Percentiles rank a stretch among this genome's conserved stretches.
phyloP scores from a whole-genome alignment of 1,139 yeast genomes.

The Hyphopichia pseudoburtonii region DNA sequence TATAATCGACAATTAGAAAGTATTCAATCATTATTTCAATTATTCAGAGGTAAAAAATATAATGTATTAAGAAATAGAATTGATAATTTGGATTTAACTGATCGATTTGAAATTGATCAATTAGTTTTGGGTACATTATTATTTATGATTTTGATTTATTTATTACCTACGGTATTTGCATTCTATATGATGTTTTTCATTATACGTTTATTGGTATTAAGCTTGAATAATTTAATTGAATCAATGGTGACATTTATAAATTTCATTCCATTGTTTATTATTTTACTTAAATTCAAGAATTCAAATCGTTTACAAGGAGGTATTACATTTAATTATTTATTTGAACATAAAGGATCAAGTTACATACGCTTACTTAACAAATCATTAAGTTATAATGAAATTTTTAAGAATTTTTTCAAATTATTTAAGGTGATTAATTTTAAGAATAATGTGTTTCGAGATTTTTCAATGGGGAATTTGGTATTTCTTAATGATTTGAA shows the following conservation, averaged over 20 bases:
- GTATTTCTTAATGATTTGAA: conserved; percentile 30
- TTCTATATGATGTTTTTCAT: conserved; percentile 76
- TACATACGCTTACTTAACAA: conserved; percentile 37
- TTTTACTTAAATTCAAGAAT: conserved; percentile 77
- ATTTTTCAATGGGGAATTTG: conserved; percentile 33
- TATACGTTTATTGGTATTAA: conserved; percentile 52
- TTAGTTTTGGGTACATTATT: conserved; percentile 83
- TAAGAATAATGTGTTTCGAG: conserved; percentile 19
- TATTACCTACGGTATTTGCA: conserved; percentile 85
- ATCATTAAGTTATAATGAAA: conserved; percentile 39
- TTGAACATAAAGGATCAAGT: conserved; percentile 15
- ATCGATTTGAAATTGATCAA: conserved; percentile 78
- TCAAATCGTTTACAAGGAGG: conserved; percentile 92
- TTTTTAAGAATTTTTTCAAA: conserved; percentile 34
- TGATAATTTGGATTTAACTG: conserved; percentile 54
- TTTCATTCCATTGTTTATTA: conserved; percentile 83
- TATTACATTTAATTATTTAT: conserved; percentile 42
- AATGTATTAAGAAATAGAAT: conserved; percentile 82
- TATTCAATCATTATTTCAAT: conserved; percentile 71
- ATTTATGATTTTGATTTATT: conserved; percentile 74
- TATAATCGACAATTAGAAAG: conserved; percentile 74
- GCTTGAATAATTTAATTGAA: conserved; percentile 56
- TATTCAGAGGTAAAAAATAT: conserved; percentile 87
- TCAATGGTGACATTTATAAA: conserved; percentile 64
- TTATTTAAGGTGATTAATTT: conserved; percentile 34